These are phyloP conservation scores for Eimeria tenella DNA, from an alignment of 169 alveolate species.

Conservation along the genomic window DNA sequence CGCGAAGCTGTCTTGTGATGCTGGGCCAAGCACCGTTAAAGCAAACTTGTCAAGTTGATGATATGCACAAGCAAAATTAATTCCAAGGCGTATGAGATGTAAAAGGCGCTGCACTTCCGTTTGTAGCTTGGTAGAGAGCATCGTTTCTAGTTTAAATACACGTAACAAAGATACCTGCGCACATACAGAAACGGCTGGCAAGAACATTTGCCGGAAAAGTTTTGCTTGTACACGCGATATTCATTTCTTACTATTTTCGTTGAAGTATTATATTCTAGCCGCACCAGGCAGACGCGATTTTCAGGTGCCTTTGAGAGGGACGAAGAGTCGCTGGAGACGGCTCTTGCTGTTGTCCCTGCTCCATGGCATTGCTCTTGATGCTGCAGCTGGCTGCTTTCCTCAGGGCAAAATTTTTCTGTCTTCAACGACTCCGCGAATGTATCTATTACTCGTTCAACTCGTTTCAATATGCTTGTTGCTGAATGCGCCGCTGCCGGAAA, in stretches of 20 bases:
- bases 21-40: slow-evolving; percentile 13
- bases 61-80: slow-evolving; percentile 3
- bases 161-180: slow-evolving; percentile 25
- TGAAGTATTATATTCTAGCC: neutral
- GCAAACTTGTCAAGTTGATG: neutral
- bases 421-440: no score
- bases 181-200: neutral
- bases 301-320: neutral
- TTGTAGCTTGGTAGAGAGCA: neutral
- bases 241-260: neutral
- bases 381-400: neutral
- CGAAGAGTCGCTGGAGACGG: neutral
- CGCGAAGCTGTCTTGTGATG: neutral
- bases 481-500: neutral
- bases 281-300: neutral
- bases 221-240: neutral
- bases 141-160: neutral
- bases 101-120: neutral
- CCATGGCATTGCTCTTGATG: neutral
- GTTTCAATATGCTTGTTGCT: neutral
- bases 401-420: neutral
- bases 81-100: neutral
- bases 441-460: neutral
- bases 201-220: neutral
- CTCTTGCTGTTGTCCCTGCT: no score